Percentiles rank a stretch among this genome's conserved stretches.
Evolutionary conservation across 495 filamentous ascomycete species (phyloP).

Genomic region (Podospora australis): DNA sequence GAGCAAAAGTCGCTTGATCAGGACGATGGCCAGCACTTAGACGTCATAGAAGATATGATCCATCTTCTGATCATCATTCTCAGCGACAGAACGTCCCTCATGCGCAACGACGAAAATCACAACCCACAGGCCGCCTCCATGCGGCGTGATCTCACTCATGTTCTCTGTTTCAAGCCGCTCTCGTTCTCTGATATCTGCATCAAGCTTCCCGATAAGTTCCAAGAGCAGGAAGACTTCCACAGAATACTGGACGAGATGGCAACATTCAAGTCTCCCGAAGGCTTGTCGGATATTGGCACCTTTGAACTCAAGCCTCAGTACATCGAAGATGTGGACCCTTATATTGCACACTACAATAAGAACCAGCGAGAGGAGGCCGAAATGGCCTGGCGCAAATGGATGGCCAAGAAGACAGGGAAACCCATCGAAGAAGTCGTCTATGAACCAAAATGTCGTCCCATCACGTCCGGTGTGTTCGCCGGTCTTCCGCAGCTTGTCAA

Average conservation of each 20-base stretch:
- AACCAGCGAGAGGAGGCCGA: constrained; percentile 97
- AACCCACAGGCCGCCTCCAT: constrained; percentile 63
- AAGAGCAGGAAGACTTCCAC: constrained; percentile 71
- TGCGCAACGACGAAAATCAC: constrained; percentile 60
- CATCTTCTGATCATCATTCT: constrained; percentile 86
- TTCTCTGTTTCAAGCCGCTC: constrained; percentile 90
- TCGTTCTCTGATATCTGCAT: constrained; percentile 83
- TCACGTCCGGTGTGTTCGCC: constrained; percentile 68
- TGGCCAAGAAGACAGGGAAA: constrained; percentile 83
- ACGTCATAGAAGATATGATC: constrained; percentile 92
- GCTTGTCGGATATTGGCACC: constrained; percentile 82
- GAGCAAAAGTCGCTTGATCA: constrained; percentile 55
- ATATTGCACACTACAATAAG: constrained; percentile 88
- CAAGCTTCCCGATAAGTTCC: constrained; percentile 78
- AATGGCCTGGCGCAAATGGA: constrained; percentile 73
- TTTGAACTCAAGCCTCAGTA: constrained; percentile 87
- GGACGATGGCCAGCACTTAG: constrained; percentile 79
- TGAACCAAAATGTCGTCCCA: constrained; percentile 77
- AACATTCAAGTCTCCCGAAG: constrained; percentile 81
- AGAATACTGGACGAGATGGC: constrained; percentile 84
- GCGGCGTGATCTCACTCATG: constrained; percentile 83
- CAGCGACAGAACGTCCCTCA: constrained; percentile 78
- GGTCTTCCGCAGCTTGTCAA: constrained; percentile 69
- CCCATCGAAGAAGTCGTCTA: constrained; percentile 80
- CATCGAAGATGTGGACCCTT: constrained; percentile 83